Conservation (phyloP, 495 filamentous ascomycete genomes). For the Annulohypoxylon maeteangense region DNA sequence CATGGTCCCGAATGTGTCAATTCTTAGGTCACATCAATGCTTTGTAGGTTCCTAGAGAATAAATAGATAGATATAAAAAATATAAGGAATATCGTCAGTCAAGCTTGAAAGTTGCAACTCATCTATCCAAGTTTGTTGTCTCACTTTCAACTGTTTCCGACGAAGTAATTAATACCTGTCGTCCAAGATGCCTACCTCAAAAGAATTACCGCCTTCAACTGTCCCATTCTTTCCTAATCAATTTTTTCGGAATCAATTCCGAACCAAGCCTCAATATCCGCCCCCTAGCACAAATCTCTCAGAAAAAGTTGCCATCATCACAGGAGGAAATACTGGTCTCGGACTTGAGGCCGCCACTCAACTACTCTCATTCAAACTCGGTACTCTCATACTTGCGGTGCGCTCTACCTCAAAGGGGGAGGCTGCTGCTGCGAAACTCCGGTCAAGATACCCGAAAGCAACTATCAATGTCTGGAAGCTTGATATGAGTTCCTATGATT, state of each 20-base stretch:
- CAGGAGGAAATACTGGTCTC: constrained; percentile 60
- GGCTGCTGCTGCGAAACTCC: constrained; percentile 52
- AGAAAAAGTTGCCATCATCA: constrained; percentile 59
- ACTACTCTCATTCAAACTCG: constrained; percentile 58
- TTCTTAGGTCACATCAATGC: background rate
- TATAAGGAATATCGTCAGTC: background rate
- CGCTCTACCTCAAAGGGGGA: constrained; percentile 63
- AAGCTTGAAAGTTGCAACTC: background rate
- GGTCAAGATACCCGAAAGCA: constrained; percentile 47
- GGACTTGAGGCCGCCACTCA: constrained; percentile 60
- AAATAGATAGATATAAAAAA: constrained; percentile 2
- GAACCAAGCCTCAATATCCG: constrained; percentile 43
- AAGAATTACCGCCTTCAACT: constrained; percentile 21
- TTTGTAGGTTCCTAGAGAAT: background rate
- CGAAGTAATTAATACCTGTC: too few species aligned
- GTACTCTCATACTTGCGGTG: constrained; percentile 64
- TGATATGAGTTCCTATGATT: constrained; percentile 61
- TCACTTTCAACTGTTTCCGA: background rate
- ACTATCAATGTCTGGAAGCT: constrained; percentile 65
- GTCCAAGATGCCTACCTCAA: constrained; percentile 26
- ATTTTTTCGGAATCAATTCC: constrained; percentile 50
- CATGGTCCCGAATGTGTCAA: background rate
- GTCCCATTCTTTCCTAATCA: constrained; percentile 28
- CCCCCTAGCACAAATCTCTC: constrained; percentile 40
- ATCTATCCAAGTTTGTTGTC: background rate